phyloP scores from a whole-genome alignment of 148 eudicot genomes.

The Chenopodium album region DNA sequence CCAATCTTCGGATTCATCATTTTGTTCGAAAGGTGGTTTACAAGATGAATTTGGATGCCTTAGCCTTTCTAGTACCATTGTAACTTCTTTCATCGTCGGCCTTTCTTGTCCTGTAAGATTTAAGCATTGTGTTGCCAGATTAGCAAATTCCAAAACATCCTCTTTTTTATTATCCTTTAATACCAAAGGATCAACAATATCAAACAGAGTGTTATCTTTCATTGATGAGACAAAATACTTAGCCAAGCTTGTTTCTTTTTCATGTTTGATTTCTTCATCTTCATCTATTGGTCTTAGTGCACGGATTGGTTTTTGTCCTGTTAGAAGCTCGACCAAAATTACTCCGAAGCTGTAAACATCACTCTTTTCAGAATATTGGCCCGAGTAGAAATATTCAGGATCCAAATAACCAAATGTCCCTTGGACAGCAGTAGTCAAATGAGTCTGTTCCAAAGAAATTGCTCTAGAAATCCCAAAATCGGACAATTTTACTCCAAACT shows the following conservation, averaged over 20 bases:
- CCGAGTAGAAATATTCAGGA: conserved; percentile 36
- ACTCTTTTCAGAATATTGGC: conserved; percentile 31
- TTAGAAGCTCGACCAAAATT: not conserved
- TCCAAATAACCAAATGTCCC: conserved; percentile 49
- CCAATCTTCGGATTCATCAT: not conserved
- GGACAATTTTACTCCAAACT: conserved; percentile 36
- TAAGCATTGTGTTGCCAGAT: not conserved
- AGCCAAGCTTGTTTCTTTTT: not conserved
- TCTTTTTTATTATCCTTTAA: not conserved
- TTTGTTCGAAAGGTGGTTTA: too few species aligned
- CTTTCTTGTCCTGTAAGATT: not conserved
- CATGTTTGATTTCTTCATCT: not conserved
- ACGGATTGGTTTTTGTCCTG: not conserved
- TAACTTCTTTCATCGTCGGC: not conserved
- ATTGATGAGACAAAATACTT: not conserved
- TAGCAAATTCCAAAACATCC: not conserved
- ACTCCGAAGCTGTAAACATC: not conserved
- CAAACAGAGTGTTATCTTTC: not conserved
- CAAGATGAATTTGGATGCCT: not conserved
- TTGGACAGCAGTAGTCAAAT: conserved; percentile 43
- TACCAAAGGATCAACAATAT: not conserved
- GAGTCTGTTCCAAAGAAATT: conserved; percentile 33
- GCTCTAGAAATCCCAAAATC: conserved; percentile 48
- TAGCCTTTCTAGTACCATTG: not conserved
- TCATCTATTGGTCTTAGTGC: not conserved